Evolutionary conservation across 2,329 filamentous ascomycete species (phyloP).

Genomic region (Venturia aucupariae): DNA sequence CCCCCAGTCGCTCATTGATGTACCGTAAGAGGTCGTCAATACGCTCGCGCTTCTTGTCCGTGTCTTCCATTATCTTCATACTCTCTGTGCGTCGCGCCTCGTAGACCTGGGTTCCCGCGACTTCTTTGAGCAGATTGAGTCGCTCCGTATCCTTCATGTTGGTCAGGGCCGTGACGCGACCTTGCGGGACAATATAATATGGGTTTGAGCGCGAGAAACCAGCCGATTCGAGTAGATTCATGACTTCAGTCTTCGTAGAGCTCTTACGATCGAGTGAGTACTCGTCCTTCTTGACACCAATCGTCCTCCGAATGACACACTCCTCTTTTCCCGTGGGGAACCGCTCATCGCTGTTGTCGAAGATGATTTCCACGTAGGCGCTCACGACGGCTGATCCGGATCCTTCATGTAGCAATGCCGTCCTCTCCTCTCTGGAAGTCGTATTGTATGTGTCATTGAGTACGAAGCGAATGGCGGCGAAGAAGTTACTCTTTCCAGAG

Average conservation of each 20-base stretch:
- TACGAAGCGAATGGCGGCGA: constrained; percentile 96
- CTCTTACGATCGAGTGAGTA: constrained; percentile 97
- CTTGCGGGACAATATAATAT: constrained; percentile 98
- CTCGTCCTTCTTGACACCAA: constrained; percentile 96
- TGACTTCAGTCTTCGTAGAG: constrained; percentile 85
- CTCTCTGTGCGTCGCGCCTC: constrained; percentile 86
- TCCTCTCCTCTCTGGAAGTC: constrained; percentile 90
- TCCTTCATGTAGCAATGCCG: constrained; percentile 84
- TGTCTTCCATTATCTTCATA: constrained; percentile 93
- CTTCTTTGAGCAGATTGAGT: constrained; percentile 84
- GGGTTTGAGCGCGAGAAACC: constrained; percentile 96
- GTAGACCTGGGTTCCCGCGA: constrained; percentile 96
- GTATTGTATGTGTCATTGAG: constrained; percentile 95
- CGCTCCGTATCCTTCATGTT: constrained; percentile 98
- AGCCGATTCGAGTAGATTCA: constrained; percentile 89
- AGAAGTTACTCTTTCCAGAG: constrained; percentile 99
- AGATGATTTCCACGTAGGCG: constrained; percentile 98
- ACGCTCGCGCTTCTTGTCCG: constrained; percentile 86
- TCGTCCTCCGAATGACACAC: constrained; percentile 82
- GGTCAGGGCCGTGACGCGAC: constrained; percentile 87
- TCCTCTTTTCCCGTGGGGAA: constrained; percentile 91
- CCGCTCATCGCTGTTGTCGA: constrained; percentile 93
- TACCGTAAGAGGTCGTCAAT: constrained; percentile 88
- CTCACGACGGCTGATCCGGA: constrained; percentile 97
- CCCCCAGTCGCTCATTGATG: constrained; percentile 79